Conservation (phyloP, 2,329 filamentous ascomycete species). For the Colletotrichum zoysiae region DNA sequence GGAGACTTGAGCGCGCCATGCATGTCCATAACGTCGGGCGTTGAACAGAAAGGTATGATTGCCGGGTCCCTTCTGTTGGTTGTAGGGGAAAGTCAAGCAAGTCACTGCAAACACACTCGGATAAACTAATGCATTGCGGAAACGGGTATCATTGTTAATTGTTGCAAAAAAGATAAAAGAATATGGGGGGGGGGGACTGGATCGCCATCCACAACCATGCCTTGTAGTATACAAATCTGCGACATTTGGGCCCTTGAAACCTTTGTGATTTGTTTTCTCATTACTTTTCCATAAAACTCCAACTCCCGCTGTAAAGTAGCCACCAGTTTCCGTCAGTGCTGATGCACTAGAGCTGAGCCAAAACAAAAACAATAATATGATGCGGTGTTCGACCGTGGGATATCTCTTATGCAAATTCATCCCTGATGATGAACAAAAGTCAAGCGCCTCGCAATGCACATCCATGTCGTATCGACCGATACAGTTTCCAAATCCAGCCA, state of each 20-base stretch:
- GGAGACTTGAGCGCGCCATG: too few species aligned
- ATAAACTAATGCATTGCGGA: background rate
- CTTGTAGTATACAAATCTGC: background rate
- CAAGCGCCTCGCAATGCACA: conserved; percentile 24
- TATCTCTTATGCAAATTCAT: conserved; percentile 6
- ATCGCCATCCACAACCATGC: background rate
- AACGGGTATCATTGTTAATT: conserved; percentile 27
- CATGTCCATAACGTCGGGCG: too few species aligned
- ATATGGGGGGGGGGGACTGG: too few species aligned
- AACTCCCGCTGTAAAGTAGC: background rate
- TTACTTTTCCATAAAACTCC: background rate
- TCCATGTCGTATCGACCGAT: background rate
- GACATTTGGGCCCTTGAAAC: background rate
- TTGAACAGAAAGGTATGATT: background rate
- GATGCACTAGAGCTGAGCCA: background rate
- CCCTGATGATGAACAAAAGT: background rate
- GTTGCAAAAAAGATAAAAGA: background rate
- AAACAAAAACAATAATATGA: background rate
- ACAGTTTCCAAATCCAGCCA: background rate
- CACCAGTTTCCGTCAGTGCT: background rate
- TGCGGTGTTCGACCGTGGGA: background rate
- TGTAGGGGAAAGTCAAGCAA: too few species aligned
- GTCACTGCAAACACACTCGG: background rate
- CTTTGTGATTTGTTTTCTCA: conserved; percentile 17
- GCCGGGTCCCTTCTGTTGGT: too few species aligned